A percentile compares a stretch with the other conserved stretches of the same genome.
These are phyloP conservation scores for Paecilomyces variotii DNA, from an alignment of 2,329 filamentous ascomycete genomes.

Conservation along the genomic window DNA sequence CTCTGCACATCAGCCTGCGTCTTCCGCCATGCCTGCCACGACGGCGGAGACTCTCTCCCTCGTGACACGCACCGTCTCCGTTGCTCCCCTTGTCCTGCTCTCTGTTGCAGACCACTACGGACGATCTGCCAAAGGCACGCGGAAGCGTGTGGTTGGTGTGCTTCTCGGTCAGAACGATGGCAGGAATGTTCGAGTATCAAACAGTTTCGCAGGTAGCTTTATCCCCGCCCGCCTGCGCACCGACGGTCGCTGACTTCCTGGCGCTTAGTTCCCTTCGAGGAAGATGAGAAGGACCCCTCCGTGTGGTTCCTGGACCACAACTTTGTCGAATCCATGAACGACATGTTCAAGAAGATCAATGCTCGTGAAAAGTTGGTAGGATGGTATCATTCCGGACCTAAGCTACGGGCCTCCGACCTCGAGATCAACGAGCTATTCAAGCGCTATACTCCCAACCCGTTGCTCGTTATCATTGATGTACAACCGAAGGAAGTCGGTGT, in stretches of 20 bases:
- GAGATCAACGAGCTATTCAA: constrained; percentile 99
- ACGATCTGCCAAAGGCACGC: constrained; percentile 80
- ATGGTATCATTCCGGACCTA: constrained; percentile 98
- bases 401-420: constrained; percentile 89
- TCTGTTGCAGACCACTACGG: constrained; percentile 98
- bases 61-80: constrained; percentile 89
- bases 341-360: constrained; percentile 99
- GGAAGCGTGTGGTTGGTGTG: constrained; percentile 86
- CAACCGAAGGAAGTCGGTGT: constrained; percentile 97
- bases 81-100: constrained; percentile 94
- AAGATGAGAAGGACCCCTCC: constrained; percentile 96
- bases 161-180: constrained; percentile 93
- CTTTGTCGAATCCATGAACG: constrained; percentile 98
- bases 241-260: constrained; percentile 12
- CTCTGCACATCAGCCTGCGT: constrained; percentile 1
- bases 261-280: constrained; percentile 81
- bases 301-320: constrained; percentile 99
- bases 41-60: constrained; percentile 94
- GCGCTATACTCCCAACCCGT: constrained; percentile 91
- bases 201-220: constrained; percentile 87
- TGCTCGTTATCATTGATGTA: constrained; percentile 96
- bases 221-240: constrained; percentile 1
- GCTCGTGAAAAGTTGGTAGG: constrained; percentile 97
- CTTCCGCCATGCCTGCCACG: constrained; percentile 75
- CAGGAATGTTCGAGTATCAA: constrained; percentile 92